Base-by-base conservation (phyloP, 225 moss, liverwort and hornwort species). In the Anthoceros angustus region DNA sequence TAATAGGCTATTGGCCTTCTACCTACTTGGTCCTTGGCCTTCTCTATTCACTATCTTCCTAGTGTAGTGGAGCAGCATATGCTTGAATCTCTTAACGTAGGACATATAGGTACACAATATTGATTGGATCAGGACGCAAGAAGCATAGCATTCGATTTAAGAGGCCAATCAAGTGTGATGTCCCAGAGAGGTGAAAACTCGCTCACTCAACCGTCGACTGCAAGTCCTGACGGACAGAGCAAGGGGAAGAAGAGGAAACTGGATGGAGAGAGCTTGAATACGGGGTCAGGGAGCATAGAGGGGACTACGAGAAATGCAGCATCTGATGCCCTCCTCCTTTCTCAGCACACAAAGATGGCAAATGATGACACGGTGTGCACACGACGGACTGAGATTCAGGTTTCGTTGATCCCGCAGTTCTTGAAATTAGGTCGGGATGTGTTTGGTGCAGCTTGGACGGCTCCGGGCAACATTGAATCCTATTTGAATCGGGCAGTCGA, bases 341-440 rank as follows among this genome's bases (percentile, higher is more conserved):
- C 87, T 32, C 91, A 98, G 72, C 88, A 88, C 9, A 98, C 95
- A 6, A 87, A 73, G 72, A 98, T 82, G 72, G 88, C 95, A 12
- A 78, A 91, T 0, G 83, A 77, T 60, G 88, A 98, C 68, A 91
- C 95, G 2, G 92, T 91, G 4, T 98, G 91, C 63, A 80, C 78
- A 43, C 85, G 89, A 25, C 91, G 91, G 95, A 98, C 95, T 21
- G 95, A 98, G 91, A 98, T 98, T 62, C 92, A 98, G 74, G 84
- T 91, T 16, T 74, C 91, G 62, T 91, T 91, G 41, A 98, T 98
- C 12, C 95, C 95, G 39, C 91, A 88, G 74, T 76, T 98, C 43
- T 74, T 98, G 80, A 74, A 83, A n/a, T n/a, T n/a, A 12, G 95
- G 95, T 40, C 82, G 91, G 62, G 92, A 98, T 70, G 77, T 98